phyloP scores from a whole-genome alignment of 768 basidiomycete species.

The Infundibulicybe gibba region DNA sequence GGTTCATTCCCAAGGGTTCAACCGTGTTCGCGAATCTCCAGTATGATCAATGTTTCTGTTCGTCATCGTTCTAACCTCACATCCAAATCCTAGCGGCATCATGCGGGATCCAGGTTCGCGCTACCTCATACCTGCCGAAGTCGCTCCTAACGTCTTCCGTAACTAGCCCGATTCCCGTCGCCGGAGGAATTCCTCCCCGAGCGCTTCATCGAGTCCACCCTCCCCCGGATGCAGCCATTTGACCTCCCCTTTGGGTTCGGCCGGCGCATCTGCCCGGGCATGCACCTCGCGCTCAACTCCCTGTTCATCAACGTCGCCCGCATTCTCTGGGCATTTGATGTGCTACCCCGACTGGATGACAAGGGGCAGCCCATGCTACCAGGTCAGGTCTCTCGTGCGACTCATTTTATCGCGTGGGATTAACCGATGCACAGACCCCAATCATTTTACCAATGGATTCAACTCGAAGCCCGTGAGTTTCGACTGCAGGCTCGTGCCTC shows the following conservation, averaged over 20 bases:
- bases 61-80: background rate
- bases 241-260: no score
- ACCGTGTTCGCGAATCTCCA: slow-evolving; percentile 33
- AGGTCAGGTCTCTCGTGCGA: slow-evolving; percentile 5
- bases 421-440: background rate
- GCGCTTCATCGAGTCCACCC: no score
- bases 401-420: slow-evolving; percentile 4
- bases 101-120: no score
- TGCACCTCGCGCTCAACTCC: slow-evolving; percentile 29
- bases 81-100: slow-evolving; percentile 17
- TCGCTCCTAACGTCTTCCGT: no score
- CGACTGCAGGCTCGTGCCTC: background rate
- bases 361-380: slow-evolving; percentile 7
- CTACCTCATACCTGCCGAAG: no score
- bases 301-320: slow-evolving; percentile 30
- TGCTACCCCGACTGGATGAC: slow-evolving; percentile 13
- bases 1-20: slow-evolving; percentile 33
- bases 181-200: no score
- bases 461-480: no score
- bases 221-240: no score
- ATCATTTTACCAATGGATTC: no score
- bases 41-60: slow-evolving; percentile 12
- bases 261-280: no score
- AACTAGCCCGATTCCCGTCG: no score
- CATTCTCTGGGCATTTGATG: slow-evolving; percentile 32